These are phyloP conservation scores for Pseudogymnoascus sp. DNA, from an alignment of 2,329 filamentous ascomycete species.

Conservation along the genomic window DNA sequence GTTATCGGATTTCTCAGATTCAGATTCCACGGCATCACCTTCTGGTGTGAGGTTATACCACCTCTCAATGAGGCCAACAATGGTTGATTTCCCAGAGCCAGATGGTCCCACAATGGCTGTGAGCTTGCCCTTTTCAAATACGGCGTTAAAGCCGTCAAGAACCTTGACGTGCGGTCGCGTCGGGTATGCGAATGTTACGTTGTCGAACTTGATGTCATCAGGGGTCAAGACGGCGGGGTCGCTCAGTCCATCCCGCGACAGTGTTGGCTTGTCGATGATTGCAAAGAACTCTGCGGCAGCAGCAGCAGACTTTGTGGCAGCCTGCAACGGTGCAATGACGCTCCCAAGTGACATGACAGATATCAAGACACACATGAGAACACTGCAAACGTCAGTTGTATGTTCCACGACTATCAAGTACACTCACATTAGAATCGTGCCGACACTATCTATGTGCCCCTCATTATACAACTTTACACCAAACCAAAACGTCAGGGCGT, in stretches of 20 bases:
- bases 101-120: constrained; percentile 68
- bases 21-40: constrained; percentile 32
- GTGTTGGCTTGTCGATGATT: constrained; percentile 30
- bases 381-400: constrained; percentile 6
- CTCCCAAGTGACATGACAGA: constrained; percentile 48
- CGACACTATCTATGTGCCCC: constrained; percentile 38
- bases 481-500: constrained; percentile 55
- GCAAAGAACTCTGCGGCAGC: constrained; percentile 31
- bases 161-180: constrained; percentile 55
- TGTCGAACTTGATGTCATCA: constrained; percentile 50
- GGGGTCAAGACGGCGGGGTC: constrained; percentile 41
- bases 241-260: constrained; percentile 32
- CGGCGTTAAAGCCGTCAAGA: constrained; percentile 48
- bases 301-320: constrained; percentile 32
- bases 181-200: constrained; percentile 67
- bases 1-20: constrained; percentile 22
- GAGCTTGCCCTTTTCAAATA: constrained; percentile 54
- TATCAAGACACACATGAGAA: constrained; percentile 47
- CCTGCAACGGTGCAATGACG: constrained; percentile 49
- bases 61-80: constrained; percentile 60
- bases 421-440: constrained; percentile 47
- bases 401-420: neutral
- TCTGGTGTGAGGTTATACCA: constrained; percentile 59
- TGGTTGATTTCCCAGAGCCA: constrained; percentile 66
- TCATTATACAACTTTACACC: constrained; percentile 44